These are phyloP conservation scores for Luzula sylvatica DNA, from an alignment of 176 grass and related monocot genomes.

Conservation along the genomic window DNA sequence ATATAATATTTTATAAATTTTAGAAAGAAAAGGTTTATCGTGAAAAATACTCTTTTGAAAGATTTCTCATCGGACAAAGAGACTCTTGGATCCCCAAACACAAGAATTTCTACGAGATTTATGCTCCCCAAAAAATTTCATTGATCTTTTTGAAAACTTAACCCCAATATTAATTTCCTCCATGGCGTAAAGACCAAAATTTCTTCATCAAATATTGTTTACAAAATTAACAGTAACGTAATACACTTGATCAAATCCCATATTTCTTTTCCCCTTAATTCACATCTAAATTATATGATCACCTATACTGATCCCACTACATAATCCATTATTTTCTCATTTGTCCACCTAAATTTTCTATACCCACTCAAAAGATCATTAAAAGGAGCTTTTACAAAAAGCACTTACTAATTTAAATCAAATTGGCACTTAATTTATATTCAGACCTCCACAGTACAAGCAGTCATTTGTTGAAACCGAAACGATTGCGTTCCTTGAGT, in stretches of 20 bases:
- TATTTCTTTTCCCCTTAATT: not conserved
- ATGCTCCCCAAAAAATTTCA: not conserved
- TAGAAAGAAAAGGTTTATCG: no score
- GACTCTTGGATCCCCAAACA: constrained; percentile 14
- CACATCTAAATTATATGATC: constrained; percentile 5
- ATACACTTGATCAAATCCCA: no score
- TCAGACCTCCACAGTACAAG: constrained; percentile 58
- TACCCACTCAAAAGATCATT: constrained; percentile 14
- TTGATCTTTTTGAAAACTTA: not conserved
- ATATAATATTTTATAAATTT: no score
- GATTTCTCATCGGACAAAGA: not conserved
- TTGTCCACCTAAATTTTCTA: constrained; percentile 16
- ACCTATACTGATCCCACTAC: constrained; percentile 20
- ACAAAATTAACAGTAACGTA: no score
- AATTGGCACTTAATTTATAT: constrained; percentile 1
- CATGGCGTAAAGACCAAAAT: not conserved
- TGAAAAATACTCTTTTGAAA: not conserved
- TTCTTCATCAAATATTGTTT: not conserved
- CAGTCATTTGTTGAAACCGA: constrained; percentile 42
- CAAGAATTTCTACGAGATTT: not conserved
- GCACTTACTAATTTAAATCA: not conserved
- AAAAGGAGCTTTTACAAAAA: constrained; percentile 1
- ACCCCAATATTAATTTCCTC: not conserved
- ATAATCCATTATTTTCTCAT: constrained; percentile 15
- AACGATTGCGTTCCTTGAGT: constrained; percentile 16